Evolutionary conservation across 495 filamentous ascomycete genomes (phyloP).

Genomic region (Xeromyces bisporus): DNA sequence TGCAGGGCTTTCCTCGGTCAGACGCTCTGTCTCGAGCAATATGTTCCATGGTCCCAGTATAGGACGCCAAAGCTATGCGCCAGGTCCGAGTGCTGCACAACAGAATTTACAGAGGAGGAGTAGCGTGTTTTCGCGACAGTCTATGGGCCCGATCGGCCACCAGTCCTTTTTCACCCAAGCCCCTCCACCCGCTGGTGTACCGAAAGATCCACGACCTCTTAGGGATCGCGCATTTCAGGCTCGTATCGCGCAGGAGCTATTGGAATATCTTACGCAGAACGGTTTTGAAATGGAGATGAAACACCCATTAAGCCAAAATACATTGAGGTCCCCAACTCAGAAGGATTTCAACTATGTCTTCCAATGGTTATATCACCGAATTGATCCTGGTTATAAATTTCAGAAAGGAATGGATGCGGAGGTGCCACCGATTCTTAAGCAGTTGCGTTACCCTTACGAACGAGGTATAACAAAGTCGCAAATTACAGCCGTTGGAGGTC

Average conservation of each 20-base stretch:
- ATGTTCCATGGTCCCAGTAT: slow-evolving; percentile 43
- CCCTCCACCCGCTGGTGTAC: slow-evolving; percentile 58
- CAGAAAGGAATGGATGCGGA: slow-evolving; percentile 86
- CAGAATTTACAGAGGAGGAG: slow-evolving; percentile 51
- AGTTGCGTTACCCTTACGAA: slow-evolving; percentile 85
- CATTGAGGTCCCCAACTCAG: slow-evolving; percentile 81
- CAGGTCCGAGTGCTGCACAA: slow-evolving; percentile 31
- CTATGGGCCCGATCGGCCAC: slow-evolving; percentile 45
- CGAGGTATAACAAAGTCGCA: slow-evolving; percentile 89
- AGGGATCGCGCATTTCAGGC: slow-evolving; percentile 63
- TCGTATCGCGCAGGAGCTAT: slow-evolving; percentile 70
- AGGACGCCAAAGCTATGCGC: slow-evolving; percentile 55
- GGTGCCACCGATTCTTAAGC: slow-evolving; percentile 77
- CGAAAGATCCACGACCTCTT: slow-evolving; percentile 76
- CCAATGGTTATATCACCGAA: slow-evolving; percentile 89
- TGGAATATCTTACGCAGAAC: slow-evolving; percentile 78
- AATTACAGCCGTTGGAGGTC: slow-evolving; percentile 81
- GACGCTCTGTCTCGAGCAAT: slow-evolving; percentile 63
- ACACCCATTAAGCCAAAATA: slow-evolving; percentile 70
- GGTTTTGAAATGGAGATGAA: slow-evolving; percentile 98
- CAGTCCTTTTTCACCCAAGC: slow-evolving; percentile 87
- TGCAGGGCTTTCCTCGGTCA: slow-evolving; percentile 65
- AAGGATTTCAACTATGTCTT: slow-evolving; percentile 97
- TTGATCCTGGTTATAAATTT: slow-evolving; percentile 85
- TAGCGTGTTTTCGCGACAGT: slow-evolving; percentile 63